A percentile compares a stretch with the other conserved stretches of the same genome.
Conservation (phyloP, 768 basidiomycete genomes). For the Filobasidium wieringae region DNA sequence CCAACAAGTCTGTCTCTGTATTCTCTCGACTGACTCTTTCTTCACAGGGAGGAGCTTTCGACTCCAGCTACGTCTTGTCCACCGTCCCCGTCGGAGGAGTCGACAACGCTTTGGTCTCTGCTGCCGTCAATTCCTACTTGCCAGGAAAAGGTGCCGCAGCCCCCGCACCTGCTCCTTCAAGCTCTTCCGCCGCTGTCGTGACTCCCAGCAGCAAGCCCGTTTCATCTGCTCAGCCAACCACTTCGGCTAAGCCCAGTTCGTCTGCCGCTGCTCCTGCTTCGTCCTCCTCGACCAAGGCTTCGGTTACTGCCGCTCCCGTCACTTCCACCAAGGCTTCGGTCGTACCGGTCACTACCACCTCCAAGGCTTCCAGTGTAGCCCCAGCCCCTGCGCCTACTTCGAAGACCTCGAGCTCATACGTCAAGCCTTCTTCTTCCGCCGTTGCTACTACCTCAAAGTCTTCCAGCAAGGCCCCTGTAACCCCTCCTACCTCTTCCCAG, state of each 20-base stretch:
- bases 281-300: too few species aligned
- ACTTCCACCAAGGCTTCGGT: neutral
- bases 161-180: neutral
- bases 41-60: slow-evolving; percentile 43
- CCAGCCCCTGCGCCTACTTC: too few species aligned
- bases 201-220: neutral
- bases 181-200: neutral
- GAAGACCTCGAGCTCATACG: too few species aligned
- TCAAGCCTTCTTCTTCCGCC: too few species aligned
- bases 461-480: too few species aligned
- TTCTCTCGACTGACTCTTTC: neutral
- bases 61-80: slow-evolving; percentile 46
- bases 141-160: slow-evolving; percentile 10
- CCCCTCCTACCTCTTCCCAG: too few species aligned
- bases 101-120: slow-evolving; percentile 32
- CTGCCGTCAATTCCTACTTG: slow-evolving; percentile 23
- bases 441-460: too few species aligned
- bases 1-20: neutral
- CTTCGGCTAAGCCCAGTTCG: neutral
- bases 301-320: too few species aligned
- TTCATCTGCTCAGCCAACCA: neutral
- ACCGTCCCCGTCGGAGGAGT: slow-evolving; percentile 44
- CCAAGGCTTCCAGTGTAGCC: neutral
- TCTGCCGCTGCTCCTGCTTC: neutral
- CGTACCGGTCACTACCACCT: neutral